Evolutionary conservation across 1,284 basidiomycete genomes (phyloP).

Genomic region (Meira nashicola): DNA sequence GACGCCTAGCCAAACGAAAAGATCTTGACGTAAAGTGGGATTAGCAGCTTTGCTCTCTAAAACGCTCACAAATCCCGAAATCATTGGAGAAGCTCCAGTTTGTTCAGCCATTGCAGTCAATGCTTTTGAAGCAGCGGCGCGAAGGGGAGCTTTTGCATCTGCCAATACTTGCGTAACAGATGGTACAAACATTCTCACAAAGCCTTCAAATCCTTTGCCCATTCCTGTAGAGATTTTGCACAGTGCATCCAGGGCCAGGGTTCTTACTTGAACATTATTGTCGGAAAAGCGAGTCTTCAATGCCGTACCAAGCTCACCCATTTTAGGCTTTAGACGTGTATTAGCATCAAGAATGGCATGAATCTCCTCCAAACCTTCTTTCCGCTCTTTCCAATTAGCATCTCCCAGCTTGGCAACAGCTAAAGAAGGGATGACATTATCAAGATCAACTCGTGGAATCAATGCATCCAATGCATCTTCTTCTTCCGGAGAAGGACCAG

Average conservation of each 20-base stretch:
- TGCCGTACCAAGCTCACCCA: constrained; percentile 79
- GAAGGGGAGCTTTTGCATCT: constrained; percentile 86
- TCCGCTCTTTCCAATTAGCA: constrained; percentile 87
- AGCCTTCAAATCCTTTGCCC: constrained; percentile 90
- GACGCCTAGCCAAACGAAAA: constrained; percentile 78
- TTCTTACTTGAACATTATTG: constrained; percentile 89
- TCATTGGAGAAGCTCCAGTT: constrained; percentile 75
- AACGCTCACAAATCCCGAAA: constrained; percentile 69
- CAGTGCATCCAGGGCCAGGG: constrained; percentile 82
- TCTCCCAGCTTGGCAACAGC: constrained; percentile 83
- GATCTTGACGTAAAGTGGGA: constrained; percentile 76
- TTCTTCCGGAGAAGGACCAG: too few relatives aligned
- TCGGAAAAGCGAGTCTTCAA: constrained; percentile 85
- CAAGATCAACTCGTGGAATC: constrained; percentile 90
- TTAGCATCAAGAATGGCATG: constrained; percentile 81
- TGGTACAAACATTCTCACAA: constrained; percentile 69
- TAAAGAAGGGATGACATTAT: constrained; percentile 77
- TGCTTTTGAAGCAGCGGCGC: constrained; percentile 71
- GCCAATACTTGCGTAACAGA: constrained; percentile 79
- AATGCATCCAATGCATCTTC: constrained; percentile 65
- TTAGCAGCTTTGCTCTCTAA: constrained; percentile 72
- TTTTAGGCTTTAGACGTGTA: constrained; percentile 80
- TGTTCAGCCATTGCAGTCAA: constrained; percentile 79
- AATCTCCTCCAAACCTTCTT: constrained; percentile 84
- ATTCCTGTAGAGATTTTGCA: constrained; percentile 84